Base-by-base conservation (phyloP, 2,329 filamentous ascomycete species). In the Sclerotinia subarctica region DNA sequence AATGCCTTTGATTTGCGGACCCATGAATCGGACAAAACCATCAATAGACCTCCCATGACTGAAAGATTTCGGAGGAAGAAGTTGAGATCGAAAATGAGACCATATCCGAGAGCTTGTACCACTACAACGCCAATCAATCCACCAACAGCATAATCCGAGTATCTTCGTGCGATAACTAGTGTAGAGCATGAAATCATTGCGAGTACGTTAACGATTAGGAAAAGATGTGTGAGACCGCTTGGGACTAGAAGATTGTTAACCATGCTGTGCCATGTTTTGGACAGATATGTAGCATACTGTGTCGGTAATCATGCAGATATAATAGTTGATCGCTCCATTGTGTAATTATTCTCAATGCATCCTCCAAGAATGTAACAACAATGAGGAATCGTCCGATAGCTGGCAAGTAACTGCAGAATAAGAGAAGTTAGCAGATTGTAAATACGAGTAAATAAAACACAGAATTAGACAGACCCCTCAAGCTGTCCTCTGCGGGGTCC, bases 1-100 rank as follows among this genome's bases (percentile, higher is more conserved):
- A 97, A 97, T 3, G 94, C 94, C 83, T 97, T 96, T 79, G 89
- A 92, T 88, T 98, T 98, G 82, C 94, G 91, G 72, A 97, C 93
- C 93, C 94, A 98, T 68, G 92, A 96, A 82, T 99, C 95, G 52
- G 94, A 97, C 59, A 99, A 86, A 26, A 99, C 95, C 95, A 99
- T 98, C 75, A 99, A 86, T 56, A 99, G 87, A 70, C 95, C 95
- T 75, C 95, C 95, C 84, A 98, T 94, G 76, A 99, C 95, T 73
- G 93, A 97, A 70, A 99, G 85, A 79, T 99, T 99, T 82, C 95
- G 94, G 72, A 99, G 90, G 89, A 99, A 99, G 86, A 99, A 99
- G 88, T 98, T 99, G 78, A 98, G 87, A 81, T 99, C 95, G 80
- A 99, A 98, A 80, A 99, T 97, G 71, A 99, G 87, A 69, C 95